These are phyloP conservation scores for Coleophoma eucalyptorum DNA, from an alignment of 2,329 filamentous ascomycete species.

Conservation along the genomic window DNA sequence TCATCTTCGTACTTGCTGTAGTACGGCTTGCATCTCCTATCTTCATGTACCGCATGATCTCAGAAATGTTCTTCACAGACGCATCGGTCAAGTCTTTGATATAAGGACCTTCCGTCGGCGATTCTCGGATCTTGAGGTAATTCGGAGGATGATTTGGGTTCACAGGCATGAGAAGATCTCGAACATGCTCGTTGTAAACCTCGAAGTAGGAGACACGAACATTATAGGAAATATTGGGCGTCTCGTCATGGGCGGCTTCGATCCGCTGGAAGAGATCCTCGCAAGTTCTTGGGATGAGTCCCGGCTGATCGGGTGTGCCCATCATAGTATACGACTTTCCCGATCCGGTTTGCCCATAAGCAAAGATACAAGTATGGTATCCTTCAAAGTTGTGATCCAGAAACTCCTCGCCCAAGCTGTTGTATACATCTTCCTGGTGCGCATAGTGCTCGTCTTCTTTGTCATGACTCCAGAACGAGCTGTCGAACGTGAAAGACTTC, in stretches of 20 bases:
- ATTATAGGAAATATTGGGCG: slow-evolving; percentile 91
- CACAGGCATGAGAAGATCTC: slow-evolving; percentile 81
- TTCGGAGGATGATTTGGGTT: slow-evolving; percentile 69
- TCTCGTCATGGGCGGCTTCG: slow-evolving; percentile 67
- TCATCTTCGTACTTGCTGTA: slow-evolving; percentile 96
- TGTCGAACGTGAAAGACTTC: slow-evolving; percentile 93
- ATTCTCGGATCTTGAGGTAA: slow-evolving; percentile 96
- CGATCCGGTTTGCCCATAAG: slow-evolving; percentile 95
- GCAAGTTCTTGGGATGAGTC: slow-evolving; percentile 91
- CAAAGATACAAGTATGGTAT: slow-evolving; percentile 98
- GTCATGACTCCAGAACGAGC: slow-evolving; percentile 96
- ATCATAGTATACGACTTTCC: slow-evolving; percentile 99
- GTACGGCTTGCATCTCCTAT: slow-evolving; percentile 85
- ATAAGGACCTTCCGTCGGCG: slow-evolving; percentile 90
- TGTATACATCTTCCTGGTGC: slow-evolving; percentile 89
- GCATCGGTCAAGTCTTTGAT: slow-evolving; percentile 95
- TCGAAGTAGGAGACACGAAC: slow-evolving; percentile 98
- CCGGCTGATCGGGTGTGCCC: slow-evolving; percentile 80
- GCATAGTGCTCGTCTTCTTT: slow-evolving; percentile 80
- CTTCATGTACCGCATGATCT: slow-evolving; percentile 89
- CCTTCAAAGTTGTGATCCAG: slow-evolving; percentile 99
- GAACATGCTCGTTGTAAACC: slow-evolving; percentile 98
- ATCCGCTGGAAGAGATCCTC: slow-evolving; percentile 95
- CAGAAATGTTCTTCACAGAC: slow-evolving; percentile 79
- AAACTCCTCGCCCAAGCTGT: slow-evolving; percentile 91